A percentile compares a stretch with the other conserved stretches of the same genome.
Conservation (phyloP, 768 basidiomycete species). For the Termitomyces bulborhizus region DNA sequence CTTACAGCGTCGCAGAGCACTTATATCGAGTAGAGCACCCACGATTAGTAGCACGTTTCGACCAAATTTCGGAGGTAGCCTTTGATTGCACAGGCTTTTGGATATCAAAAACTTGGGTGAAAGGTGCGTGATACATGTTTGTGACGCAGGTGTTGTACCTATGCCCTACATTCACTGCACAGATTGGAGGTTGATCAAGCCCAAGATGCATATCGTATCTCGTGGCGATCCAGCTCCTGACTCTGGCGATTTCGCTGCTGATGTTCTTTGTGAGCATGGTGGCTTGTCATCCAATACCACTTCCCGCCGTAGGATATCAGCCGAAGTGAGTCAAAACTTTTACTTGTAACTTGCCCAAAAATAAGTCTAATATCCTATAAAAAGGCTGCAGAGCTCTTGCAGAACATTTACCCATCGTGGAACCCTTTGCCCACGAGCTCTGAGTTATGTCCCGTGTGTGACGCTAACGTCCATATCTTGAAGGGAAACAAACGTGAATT, state of each 20-base stretch:
- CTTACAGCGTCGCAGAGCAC: conserved; percentile 39
- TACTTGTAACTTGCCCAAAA: neutral
- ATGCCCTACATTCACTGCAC: neutral
- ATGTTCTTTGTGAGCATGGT: conserved; percentile 73
- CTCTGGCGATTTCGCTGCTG: conserved; percentile 41
- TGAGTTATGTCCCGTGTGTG: conserved; percentile 61
- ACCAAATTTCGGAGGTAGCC: conserved; percentile 39
- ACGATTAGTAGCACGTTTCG: conserved; percentile 50
- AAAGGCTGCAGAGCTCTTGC: conserved; percentile 54
- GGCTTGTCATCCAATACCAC: conserved; percentile 47
- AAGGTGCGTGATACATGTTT: conserved; percentile 38
- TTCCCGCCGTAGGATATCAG: conserved; percentile 57
- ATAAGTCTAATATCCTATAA: conserved; percentile 7
- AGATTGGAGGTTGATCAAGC: conserved; percentile 73
- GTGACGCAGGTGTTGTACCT: neutral
- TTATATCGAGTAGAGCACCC: conserved; percentile 68
- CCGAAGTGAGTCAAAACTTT: conserved; percentile 34
- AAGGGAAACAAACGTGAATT: conserved; percentile 57
- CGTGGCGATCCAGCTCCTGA: conserved; percentile 66
- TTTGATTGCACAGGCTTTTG: conserved; percentile 47
- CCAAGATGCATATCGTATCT: conserved; percentile 65
- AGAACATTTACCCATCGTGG: conserved; percentile 61
- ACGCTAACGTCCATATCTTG: conserved; percentile 44
- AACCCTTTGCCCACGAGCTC: conserved; percentile 40
- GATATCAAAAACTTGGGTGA: conserved; percentile 78